Conservation (phyloP, 1,139 yeast species). For the Candida sanyaensis region DNA sequence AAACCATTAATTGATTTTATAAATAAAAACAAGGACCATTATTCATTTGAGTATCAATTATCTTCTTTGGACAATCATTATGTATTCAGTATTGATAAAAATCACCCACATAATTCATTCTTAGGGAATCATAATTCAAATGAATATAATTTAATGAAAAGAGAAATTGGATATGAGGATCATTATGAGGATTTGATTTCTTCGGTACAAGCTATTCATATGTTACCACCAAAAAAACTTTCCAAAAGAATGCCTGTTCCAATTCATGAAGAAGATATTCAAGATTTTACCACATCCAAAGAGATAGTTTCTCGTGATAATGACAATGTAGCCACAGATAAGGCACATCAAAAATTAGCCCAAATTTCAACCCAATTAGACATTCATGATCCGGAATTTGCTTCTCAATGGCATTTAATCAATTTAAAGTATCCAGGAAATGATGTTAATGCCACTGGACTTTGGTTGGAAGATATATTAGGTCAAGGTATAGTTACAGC, state of each 20-base stretch:
- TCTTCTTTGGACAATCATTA: conserved; percentile 60
- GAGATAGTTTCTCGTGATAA: neutral
- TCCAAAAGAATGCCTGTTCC: conserved; percentile 48
- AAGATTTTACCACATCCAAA: neutral
- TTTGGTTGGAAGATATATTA: conserved; percentile 81
- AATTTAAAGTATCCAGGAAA: conserved; percentile 74
- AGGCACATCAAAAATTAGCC: conserved; percentile 12
- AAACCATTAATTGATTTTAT: conserved; percentile 34
- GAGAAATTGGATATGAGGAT: conserved; percentile 27
- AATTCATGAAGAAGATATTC: conserved; percentile 17
- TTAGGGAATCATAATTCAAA: conserved; percentile 42
- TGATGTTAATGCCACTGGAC: conserved; percentile 84
- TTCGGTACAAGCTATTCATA: conserved; percentile 44
- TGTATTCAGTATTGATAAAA: conserved; percentile 57
- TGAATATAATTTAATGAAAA: conserved; percentile 24
- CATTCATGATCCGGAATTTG: conserved; percentile 80
- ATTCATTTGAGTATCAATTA: conserved; percentile 57
- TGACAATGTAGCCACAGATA: conserved; percentile 4
- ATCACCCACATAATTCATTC: conserved; percentile 31
- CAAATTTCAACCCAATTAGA: conserved; percentile 54
- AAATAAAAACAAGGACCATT: conserved; percentile 32
- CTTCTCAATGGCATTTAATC: conserved; percentile 86
- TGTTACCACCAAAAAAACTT: conserved; percentile 50
- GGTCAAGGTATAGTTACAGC: conserved; percentile 87
- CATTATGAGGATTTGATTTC: conserved; percentile 29